Base-by-base conservation (phyloP, 2,329 filamentous ascomycete species). In the Penicillium concentricum region DNA sequence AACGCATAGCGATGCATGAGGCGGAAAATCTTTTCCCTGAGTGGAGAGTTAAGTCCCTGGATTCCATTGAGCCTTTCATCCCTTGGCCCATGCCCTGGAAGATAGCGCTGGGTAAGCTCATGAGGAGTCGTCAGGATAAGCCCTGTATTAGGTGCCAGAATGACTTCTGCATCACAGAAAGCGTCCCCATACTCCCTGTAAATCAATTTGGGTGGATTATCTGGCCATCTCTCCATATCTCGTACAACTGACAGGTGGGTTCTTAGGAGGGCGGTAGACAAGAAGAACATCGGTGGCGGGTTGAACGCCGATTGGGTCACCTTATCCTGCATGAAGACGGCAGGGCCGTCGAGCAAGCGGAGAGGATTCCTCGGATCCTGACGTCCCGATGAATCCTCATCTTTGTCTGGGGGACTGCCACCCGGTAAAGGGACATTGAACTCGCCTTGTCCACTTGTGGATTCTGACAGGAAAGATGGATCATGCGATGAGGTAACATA, bases 121-220 rank as follows among this genome's bases (percentile, higher is more conserved):
- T 92, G 84, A 5, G 92, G 76, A 0, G 84, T 89, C 0, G 90
- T 90, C 20, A 89, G 68, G 0, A 96, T 72, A 3, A 96, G 75
- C 0, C 89, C 91, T 0, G 83, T 85, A 0, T 78, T 79, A 0
- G 90, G 85, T 0, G 90, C 90, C 5, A 92, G 65, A 1, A 88
- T 82, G 3, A 96, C 73, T 65, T 96, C 92, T 3, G 90, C 71
- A 61, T 75, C 71, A 8, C 42, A n/a, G 32, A 6, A n/a, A 8
- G 5, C 16, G 10, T 39, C 10, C 16, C 48, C 43, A 32, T 68
- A 67, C 28, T 71, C 69, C 46, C 69, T 58, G 50, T 72, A 72
- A 35, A 70, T 51, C 2, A 71, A 28, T n/a, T 42, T 58, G 20
- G 49, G 62, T 26, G n/a, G 38, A 18, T 3, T 56, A n/a, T 10